phyloP scores from a whole-genome alignment of 192 early-diverging fungal species.

The Coemansia aciculifera region DNA sequence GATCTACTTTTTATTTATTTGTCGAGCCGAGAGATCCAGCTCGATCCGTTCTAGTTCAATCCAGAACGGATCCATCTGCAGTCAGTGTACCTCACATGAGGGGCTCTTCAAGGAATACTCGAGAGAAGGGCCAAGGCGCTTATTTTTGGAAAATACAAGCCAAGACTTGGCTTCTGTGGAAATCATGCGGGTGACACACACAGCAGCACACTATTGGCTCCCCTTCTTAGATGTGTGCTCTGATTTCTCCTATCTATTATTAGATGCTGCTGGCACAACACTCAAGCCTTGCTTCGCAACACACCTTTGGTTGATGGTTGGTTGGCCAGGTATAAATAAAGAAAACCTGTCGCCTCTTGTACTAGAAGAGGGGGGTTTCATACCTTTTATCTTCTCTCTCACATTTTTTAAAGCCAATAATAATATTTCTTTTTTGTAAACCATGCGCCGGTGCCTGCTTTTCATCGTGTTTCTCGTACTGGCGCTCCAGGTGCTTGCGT shows the following conservation, averaged over 20 bases:
- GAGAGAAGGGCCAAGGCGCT: not conserved
- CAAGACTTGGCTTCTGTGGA: not conserved
- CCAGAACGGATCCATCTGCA: not conserved
- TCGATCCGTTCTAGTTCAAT: not conserved
- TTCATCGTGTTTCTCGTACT: conserved; percentile 31
- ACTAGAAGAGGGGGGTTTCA: not conserved
- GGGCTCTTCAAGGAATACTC: not conserved
- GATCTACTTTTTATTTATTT: not conserved
- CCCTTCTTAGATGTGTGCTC: not conserved
- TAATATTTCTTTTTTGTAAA: conserved; percentile 3
- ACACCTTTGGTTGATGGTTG: not conserved
- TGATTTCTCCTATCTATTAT: not conserved
- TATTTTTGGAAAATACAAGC: not conserved
- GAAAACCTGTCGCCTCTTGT: not conserved
- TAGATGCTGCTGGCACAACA: not conserved
- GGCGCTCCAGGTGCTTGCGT: conserved; percentile 35
- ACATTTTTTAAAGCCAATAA: not conserved
- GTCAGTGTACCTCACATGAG: not conserved
- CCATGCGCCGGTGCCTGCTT: conserved; percentile 36
- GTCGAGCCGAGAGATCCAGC: not conserved
- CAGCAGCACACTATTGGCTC: not conserved
- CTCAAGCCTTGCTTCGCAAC: not conserved
- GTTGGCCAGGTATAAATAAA: not conserved
- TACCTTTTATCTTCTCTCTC: conserved; percentile 5
- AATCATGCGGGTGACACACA: no score